These are phyloP conservation scores for Cubamyces sp. DNA, from an alignment of 768 basidiomycete species.

Conservation along the genomic window DNA sequence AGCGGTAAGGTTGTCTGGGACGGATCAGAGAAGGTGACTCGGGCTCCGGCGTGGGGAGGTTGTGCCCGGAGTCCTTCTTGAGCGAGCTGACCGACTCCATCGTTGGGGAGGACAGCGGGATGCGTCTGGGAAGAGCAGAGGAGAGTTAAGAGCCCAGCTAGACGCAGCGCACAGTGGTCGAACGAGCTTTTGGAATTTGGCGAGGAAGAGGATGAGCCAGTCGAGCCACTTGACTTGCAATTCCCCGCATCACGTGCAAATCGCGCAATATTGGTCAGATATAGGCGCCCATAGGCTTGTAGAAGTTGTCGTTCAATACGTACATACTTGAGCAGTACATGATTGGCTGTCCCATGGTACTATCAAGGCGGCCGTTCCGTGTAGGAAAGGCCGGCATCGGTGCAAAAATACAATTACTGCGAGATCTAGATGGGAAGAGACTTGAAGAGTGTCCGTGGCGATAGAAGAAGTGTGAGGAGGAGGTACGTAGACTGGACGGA, in stretches of 20 bases:
- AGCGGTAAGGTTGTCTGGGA: constrained; percentile 76
- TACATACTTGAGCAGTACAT: too few relatives aligned
- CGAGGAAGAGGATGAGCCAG: neutral
- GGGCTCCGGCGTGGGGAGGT: constrained; percentile 81
- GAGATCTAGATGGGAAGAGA: constrained; percentile 9
- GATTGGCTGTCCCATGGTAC: too few relatives aligned
- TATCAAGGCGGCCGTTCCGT: too few relatives aligned
- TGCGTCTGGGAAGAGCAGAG: neutral
- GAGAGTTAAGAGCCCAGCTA: neutral
- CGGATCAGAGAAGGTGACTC: constrained; percentile 65
- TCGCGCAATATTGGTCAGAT: constrained; percentile 19
- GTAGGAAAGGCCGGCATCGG: neutral
- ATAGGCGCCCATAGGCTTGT: neutral
- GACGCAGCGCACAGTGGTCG: constrained; percentile 3
- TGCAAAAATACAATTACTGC: constrained; percentile 16
- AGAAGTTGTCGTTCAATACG: too few relatives aligned
- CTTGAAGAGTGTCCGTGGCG: constrained; percentile 11
- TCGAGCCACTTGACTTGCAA: constrained; percentile 18
- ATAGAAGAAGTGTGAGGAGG: constrained; percentile 3
- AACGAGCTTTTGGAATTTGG: constrained; percentile 14
- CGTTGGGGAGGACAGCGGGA: neutral
- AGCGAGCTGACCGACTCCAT: constrained; percentile 18
- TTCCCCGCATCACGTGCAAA: constrained; percentile 26
- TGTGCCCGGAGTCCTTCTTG: constrained; percentile 36
- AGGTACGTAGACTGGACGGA: neutral